Percentiles rank a stretch among this genome's conserved stretches.
Evolutionary conservation across 768 basidiomycete genomes (phyloP).

Genomic region (Panaeolus cyanescens): DNA sequence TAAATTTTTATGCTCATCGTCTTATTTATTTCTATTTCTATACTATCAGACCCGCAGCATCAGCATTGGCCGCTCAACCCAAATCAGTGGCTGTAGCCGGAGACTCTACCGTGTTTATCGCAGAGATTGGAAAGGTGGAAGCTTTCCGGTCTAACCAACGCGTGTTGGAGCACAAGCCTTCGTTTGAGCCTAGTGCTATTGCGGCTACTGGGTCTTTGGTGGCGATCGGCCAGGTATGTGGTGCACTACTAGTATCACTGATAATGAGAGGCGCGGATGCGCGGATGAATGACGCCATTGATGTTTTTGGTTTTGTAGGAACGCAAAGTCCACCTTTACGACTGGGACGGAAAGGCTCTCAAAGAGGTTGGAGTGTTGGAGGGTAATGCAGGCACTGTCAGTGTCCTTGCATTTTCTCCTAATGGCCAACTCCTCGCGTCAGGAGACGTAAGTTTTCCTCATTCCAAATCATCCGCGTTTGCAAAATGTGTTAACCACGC

Average conservation of each 20-base stretch:
- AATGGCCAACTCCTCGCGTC: slow-evolving; percentile 76
- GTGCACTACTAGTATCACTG: no score
- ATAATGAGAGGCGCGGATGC: no score
- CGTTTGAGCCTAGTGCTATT: slow-evolving; percentile 57
- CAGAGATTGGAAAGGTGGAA: slow-evolving; percentile 59
- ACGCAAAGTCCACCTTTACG: slow-evolving; percentile 70
- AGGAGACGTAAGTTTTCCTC: slow-evolving; percentile 72
- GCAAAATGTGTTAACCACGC: not conserved
- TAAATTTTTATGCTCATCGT: not conserved
- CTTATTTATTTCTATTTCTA: not conserved
- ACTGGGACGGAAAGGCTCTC: slow-evolving; percentile 69
- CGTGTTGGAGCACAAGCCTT: slow-evolving; percentile 54
- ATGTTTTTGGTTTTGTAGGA: slow-evolving; percentile 48
- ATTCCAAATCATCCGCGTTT: not conserved
- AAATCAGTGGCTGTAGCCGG: slow-evolving; percentile 58
- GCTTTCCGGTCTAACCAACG: slow-evolving; percentile 73
- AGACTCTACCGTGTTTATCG: slow-evolving; percentile 69
- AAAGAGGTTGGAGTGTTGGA: slow-evolving; percentile 59
- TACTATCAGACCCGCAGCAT: slow-evolving; percentile 47
- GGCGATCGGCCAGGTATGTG: slow-evolving; percentile 73
- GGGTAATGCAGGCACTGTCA: slow-evolving; percentile 70
- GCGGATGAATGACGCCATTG: no score
- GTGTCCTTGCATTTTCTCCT: slow-evolving; percentile 77
- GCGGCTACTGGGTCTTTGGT: slow-evolving; percentile 53
- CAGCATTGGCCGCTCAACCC: slow-evolving; percentile 64